Conservation (phyloP, 2,329 filamentous ascomycete species). For the Aspergillus costaricaensis region DNA sequence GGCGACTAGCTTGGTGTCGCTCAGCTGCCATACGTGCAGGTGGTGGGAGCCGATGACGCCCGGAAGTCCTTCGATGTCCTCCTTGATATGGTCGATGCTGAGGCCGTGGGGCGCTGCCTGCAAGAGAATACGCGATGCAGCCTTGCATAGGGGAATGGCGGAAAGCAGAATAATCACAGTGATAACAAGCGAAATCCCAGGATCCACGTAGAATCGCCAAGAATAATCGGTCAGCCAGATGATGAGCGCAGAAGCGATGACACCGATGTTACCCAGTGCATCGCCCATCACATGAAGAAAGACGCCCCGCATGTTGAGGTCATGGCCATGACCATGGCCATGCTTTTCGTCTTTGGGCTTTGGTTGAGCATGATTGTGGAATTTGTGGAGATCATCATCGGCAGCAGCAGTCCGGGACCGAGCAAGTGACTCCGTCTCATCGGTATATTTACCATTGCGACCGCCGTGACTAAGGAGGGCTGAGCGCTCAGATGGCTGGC, state of each 20-base stretch:
- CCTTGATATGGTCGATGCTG: constrained; percentile 83
- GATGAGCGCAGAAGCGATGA: constrained; percentile 67
- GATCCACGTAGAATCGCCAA: constrained; percentile 86
- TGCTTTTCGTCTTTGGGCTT: constrained; percentile 63
- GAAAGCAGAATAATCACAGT: constrained; percentile 69
- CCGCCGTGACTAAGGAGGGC: constrained; percentile 47
- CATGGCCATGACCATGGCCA: constrained; percentile 43
- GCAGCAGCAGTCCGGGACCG: constrained; percentile 14
- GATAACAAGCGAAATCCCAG: constrained; percentile 89
- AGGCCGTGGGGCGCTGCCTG: constrained; percentile 92
- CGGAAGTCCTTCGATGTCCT: constrained; percentile 82
- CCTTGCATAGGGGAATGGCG: constrained; percentile 54
- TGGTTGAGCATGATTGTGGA: constrained; percentile 77
- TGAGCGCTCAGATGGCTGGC: constrained; percentile 49
- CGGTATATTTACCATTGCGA: constrained; percentile 36
- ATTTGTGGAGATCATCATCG: constrained; percentile 56
- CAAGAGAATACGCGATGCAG: constrained; percentile 73
- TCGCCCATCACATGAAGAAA: constrained; percentile 63
- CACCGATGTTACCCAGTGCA: constrained; percentile 51
- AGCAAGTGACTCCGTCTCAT: constrained; percentile 25
- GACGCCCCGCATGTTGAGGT: constrained; percentile 89
- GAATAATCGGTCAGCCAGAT: constrained; percentile 88
- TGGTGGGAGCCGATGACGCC: constrained; percentile 92
- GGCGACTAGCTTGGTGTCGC: constrained; percentile 89
- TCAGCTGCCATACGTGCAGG: constrained; percentile 96